Percentiles rank a stretch among this genome's conserved stretches.
phyloP scores from a whole-genome alignment of 1,284 basidiomycete genomes.

The Megacollybia platyphylla region DNA sequence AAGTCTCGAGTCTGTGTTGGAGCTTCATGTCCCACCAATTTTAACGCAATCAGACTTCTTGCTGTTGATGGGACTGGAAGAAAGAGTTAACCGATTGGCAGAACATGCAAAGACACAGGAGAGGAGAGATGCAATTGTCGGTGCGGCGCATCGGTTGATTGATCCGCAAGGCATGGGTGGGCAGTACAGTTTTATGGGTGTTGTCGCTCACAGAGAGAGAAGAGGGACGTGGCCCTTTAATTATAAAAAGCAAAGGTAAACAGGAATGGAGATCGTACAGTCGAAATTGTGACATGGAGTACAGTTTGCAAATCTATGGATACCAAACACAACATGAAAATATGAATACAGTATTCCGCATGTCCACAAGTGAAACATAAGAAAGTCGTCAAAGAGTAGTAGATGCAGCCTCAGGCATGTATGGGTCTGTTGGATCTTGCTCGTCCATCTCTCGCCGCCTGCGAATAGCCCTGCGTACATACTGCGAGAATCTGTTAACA shows the following conservation, averaged over 20 bases:
- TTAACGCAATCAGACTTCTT: slow-evolving; percentile 65
- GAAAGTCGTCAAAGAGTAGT: neutral
- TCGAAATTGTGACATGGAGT: neutral
- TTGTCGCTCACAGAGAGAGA: slow-evolving; percentile 16
- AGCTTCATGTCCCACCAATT: slow-evolving; percentile 37
- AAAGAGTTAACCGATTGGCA: slow-evolving; percentile 44
- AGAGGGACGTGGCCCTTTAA: neutral
- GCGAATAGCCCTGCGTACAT: slow-evolving; percentile 50
- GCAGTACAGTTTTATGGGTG: slow-evolving; percentile 51
- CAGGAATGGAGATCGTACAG: neutral
- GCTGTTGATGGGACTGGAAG: slow-evolving; percentile 51
- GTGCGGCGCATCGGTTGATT: slow-evolving; percentile 41
- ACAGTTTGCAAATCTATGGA: slow-evolving; percentile 4
- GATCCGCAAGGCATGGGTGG: slow-evolving; percentile 54
- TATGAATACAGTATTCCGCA: neutral
- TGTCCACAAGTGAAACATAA: neutral
- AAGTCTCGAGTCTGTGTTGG: slow-evolving; percentile 38
- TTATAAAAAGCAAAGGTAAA: too few species aligned
- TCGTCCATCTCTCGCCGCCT: slow-evolving; percentile 18
- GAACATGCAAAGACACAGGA: slow-evolving; percentile 33
- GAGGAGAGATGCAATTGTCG: slow-evolving; percentile 30
- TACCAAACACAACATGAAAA: slow-evolving; percentile 10
- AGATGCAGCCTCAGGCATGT: slow-evolving; percentile 11
- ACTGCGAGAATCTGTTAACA: slow-evolving; percentile 49
- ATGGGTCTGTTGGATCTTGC: slow-evolving; percentile 17